A percentile compares a stretch with the other conserved stretches of the same genome.
These are phyloP conservation scores for Populus tremula DNA, from an alignment of 345 rosid genomes.

Conservation along the genomic window DNA sequence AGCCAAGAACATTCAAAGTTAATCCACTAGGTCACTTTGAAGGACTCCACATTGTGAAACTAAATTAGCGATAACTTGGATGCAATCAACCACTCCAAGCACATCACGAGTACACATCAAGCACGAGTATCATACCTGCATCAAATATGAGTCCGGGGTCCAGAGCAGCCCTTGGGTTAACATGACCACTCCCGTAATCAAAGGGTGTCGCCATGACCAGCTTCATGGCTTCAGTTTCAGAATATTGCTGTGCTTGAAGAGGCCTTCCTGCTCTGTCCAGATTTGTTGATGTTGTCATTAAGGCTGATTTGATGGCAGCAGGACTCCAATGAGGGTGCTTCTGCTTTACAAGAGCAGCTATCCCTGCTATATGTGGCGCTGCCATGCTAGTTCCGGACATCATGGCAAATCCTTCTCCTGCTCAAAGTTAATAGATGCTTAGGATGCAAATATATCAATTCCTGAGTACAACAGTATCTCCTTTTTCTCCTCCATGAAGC, in stretches of 20 bases:
- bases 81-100: conserved; percentile 3
- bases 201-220: conserved; percentile 85
- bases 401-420: conserved; percentile 97
- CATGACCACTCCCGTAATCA: conserved; percentile 98
- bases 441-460: background rate
- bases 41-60: background rate
- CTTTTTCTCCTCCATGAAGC: background rate
- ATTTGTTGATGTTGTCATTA: conserved; percentile 85
- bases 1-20: background rate
- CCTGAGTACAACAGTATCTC: background rate
- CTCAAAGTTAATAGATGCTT: conserved; percentile 19
- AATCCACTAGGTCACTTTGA: background rate
- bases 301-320: conserved; percentile 91
- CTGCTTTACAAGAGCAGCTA: conserved; percentile 97
- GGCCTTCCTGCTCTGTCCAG: conserved; percentile 89
- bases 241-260: conserved; percentile 86
- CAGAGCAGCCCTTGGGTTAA: conserved; percentile 87
- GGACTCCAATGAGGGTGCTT: conserved; percentile 97
- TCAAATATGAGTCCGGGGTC: conserved; percentile 96
- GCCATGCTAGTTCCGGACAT: conserved; percentile 99
- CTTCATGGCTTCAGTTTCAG: conserved; percentile 74
- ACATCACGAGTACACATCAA: background rate
- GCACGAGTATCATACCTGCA: conserved; percentile 54
- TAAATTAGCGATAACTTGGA: background rate
- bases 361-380: conserved; percentile 97